Conservation (phyloP, 139 green algal species). For the Spirogloea muscicola region DNA sequence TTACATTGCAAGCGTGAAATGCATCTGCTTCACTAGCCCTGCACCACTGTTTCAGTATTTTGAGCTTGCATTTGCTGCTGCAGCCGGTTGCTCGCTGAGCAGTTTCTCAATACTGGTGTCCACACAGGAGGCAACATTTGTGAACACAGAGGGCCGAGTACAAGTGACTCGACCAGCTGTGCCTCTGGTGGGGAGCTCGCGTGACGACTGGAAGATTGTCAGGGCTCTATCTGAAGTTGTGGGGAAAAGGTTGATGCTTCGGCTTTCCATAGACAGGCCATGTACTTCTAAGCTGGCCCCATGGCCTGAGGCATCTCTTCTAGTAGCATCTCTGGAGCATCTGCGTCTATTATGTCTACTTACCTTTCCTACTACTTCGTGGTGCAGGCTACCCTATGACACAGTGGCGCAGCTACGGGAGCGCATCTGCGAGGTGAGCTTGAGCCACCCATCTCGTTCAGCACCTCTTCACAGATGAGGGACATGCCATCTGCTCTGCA, state of each 20-base stretch:
- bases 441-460: no score
- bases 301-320: neutral
- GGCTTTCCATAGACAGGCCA: neutral
- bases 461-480: no score
- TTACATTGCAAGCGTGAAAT: neutral
- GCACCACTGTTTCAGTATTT: neutral
- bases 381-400: constrained; percentile 82
- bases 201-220: constrained; percentile 95
- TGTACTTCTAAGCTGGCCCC: neutral
- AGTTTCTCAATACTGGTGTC: neutral
- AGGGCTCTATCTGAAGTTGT: constrained; percentile 77
- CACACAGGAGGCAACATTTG: constrained; percentile 48
- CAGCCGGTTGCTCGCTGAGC: neutral
- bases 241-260: constrained; percentile 42
- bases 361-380: neutral
- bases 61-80: neutral
- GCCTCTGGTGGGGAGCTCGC: constrained; percentile 64
- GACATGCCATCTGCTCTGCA: no score
- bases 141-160: constrained; percentile 81
- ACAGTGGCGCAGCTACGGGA: constrained; percentile 60
- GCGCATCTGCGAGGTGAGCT: constrained; percentile 69
- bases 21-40: neutral
- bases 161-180: constrained; percentile 83
- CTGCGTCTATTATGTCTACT: neutral
- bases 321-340: neutral